Conservation (phyloP, 768 basidiomycete species). For the Mrakia blollopis region DNA sequence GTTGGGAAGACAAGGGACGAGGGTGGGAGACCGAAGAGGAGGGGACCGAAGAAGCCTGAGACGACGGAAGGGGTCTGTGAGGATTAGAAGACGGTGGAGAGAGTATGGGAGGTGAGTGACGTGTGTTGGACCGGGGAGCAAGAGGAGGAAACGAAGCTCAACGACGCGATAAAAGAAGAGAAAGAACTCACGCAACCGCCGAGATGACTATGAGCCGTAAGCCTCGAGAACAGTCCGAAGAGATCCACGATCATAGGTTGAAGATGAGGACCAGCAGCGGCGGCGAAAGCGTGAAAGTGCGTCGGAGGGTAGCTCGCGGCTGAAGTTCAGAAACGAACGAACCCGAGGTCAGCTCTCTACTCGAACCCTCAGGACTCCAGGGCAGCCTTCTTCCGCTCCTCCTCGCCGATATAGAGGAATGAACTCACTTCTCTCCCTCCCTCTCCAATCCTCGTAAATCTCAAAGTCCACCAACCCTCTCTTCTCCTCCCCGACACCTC, state of each 20-base stretch:
- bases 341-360: constrained; percentile 12
- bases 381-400: background rate
- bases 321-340: constrained; percentile 36
- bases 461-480: constrained; percentile 83
- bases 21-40: constrained; percentile 74
- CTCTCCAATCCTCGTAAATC: constrained; percentile 72
- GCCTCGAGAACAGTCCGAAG: constrained; percentile 71
- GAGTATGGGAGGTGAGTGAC: no score
- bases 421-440: constrained; percentile 67
- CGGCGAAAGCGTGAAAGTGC: constrained; percentile 67
- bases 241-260: constrained; percentile 49
- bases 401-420: constrained; percentile 7
- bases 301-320: constrained; percentile 64
- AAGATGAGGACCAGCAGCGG: constrained; percentile 37
- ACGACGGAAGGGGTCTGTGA: constrained; percentile 27
- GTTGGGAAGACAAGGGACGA: constrained; percentile 50
- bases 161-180: background rate
- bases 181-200: constrained; percentile 23
- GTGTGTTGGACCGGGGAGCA: no score
- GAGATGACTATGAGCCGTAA: constrained; percentile 60
- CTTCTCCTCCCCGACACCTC: constrained; percentile 54
- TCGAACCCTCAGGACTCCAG: constrained; percentile 33
- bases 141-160: background rate
- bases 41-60: constrained; percentile 47
- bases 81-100: background rate